A percentile compares a stretch with the other conserved stretches of the same genome.
Evolutionary conservation across 306 rosid species (phyloP).

Genomic region (Cyamopsis tetragonoloba): DNA sequence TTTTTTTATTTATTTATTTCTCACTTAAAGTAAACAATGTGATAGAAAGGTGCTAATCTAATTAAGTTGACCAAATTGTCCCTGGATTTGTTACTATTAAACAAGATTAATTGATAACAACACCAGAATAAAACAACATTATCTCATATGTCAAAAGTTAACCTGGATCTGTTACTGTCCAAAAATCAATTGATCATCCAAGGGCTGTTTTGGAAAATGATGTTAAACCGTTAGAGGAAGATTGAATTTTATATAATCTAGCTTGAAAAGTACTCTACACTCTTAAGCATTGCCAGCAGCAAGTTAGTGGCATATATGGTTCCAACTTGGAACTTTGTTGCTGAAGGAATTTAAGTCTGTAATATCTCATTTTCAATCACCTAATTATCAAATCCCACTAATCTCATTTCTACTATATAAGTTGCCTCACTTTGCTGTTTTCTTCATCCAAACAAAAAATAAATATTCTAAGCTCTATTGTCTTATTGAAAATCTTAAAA

Average conservation of each 20-base stretch:
- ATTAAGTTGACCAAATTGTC: slow-evolving; percentile 22
- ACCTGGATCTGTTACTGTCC: background rate
- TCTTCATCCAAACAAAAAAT: slow-evolving; percentile 35
- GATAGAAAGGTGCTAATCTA: background rate
- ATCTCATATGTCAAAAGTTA: background rate
- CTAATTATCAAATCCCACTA: slow-evolving; percentile 51
- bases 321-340: slow-evolving; percentile 31
- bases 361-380: slow-evolving; percentile 45
- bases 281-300: slow-evolving; percentile 38
- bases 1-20: background rate
- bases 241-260: slow-evolving; percentile 15
- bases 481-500: background rate
- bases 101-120: background rate
- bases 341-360: slow-evolving; percentile 36
- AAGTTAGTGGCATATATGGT: slow-evolving; percentile 18
- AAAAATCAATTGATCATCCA: no score
- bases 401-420: slow-evolving; percentile 30
- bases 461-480: background rate
- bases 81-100: background rate
- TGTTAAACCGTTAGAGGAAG: slow-evolving; percentile 16
- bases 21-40: background rate
- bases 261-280: slow-evolving; percentile 59
- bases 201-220: slow-evolving; percentile 24
- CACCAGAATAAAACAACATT: background rate
- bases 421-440: slow-evolving; percentile 16